Percentiles rank a stretch among this genome's conserved stretches.
Conservation (phyloP, 1,284 basidiomycete species). For the Wolfiporia cocos region DNA sequence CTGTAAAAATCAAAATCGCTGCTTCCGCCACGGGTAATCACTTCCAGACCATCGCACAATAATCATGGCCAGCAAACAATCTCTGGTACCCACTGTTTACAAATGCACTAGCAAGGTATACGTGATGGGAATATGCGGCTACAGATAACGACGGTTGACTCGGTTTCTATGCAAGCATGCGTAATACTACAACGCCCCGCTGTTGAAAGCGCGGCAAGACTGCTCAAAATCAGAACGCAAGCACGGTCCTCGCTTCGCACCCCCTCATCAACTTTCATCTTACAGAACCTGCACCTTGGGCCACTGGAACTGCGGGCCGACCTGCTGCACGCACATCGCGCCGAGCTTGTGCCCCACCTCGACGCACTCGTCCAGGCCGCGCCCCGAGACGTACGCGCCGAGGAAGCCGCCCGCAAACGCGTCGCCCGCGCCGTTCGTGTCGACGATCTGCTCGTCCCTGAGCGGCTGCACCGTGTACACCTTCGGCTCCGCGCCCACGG, state of each 20-base stretch:
- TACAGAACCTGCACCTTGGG: conserved; percentile 70
- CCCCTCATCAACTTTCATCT: conserved; percentile 1
- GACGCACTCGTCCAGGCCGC: conserved; percentile 74
- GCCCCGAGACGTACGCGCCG: conserved; percentile 81
- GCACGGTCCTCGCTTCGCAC: too few species aligned
- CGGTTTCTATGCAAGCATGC: conserved; percentile 21
- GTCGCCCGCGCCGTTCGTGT: conserved; percentile 99
- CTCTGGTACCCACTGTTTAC: neutral
- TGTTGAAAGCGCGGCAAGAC: conserved; percentile 36
- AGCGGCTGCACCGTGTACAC: conserved; percentile 63
- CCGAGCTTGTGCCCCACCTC: conserved; percentile 89
- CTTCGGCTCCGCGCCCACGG: conserved; percentile 52
- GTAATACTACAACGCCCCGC: conserved; percentile 21
- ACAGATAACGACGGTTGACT: conserved; percentile 23
- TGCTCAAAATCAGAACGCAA: conserved; percentile 3
- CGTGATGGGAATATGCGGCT: conserved; percentile 10
- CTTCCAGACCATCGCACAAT: too few species aligned
- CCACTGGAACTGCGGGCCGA: conserved; percentile 75
- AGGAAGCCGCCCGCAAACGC: conserved; percentile 98
- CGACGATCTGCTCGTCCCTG: conserved; percentile 72
- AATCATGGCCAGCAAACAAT: too few species aligned
- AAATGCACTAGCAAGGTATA: neutral
- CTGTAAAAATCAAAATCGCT: too few species aligned
- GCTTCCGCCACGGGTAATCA: too few species aligned
- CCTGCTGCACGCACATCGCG: conserved; percentile 83